These are phyloP conservation scores for Asterochloris erici DNA, from an alignment of 139 green algal genomes.

Conservation along the genomic window DNA sequence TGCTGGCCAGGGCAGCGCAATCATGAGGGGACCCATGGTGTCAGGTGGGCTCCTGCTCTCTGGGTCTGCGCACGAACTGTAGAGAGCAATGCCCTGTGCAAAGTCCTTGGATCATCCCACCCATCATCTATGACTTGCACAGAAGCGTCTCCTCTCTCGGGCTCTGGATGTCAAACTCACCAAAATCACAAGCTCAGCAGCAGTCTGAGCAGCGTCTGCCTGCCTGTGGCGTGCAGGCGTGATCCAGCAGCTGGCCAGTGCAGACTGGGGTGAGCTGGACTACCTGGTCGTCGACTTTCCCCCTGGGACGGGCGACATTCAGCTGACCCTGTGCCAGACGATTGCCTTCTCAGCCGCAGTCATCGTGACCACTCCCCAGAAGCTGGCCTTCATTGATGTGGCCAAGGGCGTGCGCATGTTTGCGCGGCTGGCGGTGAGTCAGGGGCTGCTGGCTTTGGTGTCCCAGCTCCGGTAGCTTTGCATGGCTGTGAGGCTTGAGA, in stretches of 20 bases:
- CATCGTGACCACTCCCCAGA: constrained; percentile 98
- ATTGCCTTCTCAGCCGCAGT: constrained; percentile 92
- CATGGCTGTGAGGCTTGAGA: not conserved
- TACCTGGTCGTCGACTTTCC: constrained; percentile 98
- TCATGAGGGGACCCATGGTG: constrained; percentile 99
- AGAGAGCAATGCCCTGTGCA: too few relatives aligned
- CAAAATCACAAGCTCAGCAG: too few relatives aligned
- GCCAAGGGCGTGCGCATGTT: constrained; percentile 99
- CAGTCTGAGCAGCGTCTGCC: too few relatives aligned
- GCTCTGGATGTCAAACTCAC: too few relatives aligned
- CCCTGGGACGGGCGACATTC: constrained; percentile 97
- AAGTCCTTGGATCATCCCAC: too few relatives aligned
- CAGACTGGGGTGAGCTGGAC: constrained; percentile 94
- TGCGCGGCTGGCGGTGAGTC: constrained; percentile 70
- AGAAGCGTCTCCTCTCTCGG: too few relatives aligned
- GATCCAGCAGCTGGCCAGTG: constrained; percentile 92
- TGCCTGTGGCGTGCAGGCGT: constrained; percentile 49
- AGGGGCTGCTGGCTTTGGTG: not conserved
- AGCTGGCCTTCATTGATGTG: constrained; percentile 98
- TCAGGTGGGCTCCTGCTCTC: constrained; percentile 39
- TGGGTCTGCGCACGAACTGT: too few relatives aligned
- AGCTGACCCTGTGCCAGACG: constrained; percentile 95
- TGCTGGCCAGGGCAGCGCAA: constrained; percentile 91
- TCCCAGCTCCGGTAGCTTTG: not conserved
- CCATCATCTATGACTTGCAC: too few relatives aligned